phyloP scores from a whole-genome alignment of 257 asterid genomes.

The Solanum clarkiae region DNA sequence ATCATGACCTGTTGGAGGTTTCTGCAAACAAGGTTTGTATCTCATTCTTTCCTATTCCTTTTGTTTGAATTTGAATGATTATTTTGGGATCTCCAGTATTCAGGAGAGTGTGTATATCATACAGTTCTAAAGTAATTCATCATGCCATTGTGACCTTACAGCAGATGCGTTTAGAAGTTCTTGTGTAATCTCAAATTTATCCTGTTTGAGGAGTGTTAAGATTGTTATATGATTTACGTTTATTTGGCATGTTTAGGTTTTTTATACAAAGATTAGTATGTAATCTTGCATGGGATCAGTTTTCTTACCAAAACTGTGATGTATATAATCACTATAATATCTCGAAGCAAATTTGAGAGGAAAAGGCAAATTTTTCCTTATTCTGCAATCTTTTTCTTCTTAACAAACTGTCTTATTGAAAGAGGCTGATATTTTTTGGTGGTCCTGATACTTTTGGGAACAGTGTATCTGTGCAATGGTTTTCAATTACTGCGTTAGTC shows the following conservation, averaged over 20 bases:
- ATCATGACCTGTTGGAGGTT: slow-evolving; percentile 47
- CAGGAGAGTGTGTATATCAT: background rate
- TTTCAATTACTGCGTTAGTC: background rate
- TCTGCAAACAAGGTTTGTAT: slow-evolving; percentile 65
- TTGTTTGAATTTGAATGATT: background rate
- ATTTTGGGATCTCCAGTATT: background rate
- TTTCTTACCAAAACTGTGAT: background rate
- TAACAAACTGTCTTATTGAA: background rate
- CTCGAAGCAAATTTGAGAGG: background rate
- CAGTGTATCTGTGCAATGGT: background rate
- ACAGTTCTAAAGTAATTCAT: background rate
- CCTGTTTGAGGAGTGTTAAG: background rate
- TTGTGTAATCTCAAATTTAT: background rate
- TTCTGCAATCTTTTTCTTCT: background rate
- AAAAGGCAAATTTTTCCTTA: background rate
- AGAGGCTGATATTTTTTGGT: background rate
- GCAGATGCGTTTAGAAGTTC: background rate
- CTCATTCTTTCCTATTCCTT: slow-evolving; percentile 11
- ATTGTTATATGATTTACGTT: background rate
- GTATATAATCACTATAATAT: background rate
- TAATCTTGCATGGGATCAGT: background rate
- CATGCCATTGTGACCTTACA: background rate
- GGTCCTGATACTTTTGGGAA: background rate
- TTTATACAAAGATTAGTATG: background rate
- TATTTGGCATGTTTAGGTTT: background rate